phyloP scores from a whole-genome alignment of 768 basidiomycete genomes.

The Auricularia cornea region DNA sequence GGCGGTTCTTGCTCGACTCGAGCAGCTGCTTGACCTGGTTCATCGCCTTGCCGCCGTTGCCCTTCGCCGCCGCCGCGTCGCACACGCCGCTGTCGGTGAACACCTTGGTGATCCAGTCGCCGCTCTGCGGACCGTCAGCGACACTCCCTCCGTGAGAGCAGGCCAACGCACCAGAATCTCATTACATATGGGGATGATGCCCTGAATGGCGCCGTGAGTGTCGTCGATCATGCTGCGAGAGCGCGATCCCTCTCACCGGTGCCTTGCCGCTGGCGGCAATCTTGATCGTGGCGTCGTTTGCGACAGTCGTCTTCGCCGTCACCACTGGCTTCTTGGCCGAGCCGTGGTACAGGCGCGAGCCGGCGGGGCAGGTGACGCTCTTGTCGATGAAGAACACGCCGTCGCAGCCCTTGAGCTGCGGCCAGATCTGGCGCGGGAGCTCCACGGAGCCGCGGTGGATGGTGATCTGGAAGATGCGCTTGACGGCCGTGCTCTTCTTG shows the following conservation, averaged over 20 bases:
- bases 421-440: not conserved
- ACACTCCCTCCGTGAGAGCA: not conserved
- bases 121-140: not conserved
- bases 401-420: not conserved
- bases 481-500: not conserved
- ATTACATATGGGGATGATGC: not conserved
- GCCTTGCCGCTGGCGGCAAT: not conserved
- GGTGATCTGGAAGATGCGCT: not conserved
- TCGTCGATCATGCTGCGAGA: not conserved
- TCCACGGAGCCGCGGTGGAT: not conserved
- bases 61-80: slow-evolving; percentile 3
- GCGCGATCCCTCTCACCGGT: not conserved
- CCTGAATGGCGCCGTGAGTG: not conserved
- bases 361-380: not conserved
- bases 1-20: not conserved
- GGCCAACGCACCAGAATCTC: not conserved
- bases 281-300: not conserved
- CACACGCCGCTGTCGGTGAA: not conserved
- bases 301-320: not conserved
- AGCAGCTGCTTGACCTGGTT: not conserved
- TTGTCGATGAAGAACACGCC: not conserved
- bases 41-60: not conserved
- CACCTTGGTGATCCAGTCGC: not conserved
- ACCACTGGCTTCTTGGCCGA: not conserved
- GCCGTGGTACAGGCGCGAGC: not conserved